Evolutionary conservation across 164 flowering plant species (phyloP).

Genomic region (Tetracentron sinense): DNA sequence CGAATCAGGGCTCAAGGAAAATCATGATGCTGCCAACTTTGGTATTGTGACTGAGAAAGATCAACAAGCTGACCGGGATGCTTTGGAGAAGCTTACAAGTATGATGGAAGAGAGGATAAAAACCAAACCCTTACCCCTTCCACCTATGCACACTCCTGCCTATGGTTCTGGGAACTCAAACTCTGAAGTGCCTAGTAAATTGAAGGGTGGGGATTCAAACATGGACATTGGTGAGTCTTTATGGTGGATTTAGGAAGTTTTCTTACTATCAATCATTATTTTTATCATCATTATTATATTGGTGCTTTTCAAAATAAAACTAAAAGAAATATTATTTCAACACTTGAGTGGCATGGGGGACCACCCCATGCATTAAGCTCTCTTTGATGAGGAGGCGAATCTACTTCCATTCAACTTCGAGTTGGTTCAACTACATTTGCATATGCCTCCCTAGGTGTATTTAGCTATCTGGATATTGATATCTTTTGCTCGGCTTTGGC

Average conservation of each 20-base stretch:
- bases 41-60: conserved; percentile 92
- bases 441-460: too few species aligned
- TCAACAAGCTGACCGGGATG: conserved; percentile 73
- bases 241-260: not conserved
- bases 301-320: not conserved
- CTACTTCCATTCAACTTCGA: too few species aligned
- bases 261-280: not conserved
- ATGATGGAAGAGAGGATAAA: conserved; percentile 88
- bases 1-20: conserved; percentile 44
- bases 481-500: too few species aligned
- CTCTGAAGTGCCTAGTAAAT: conserved; percentile 51
- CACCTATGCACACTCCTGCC: conserved; percentile 40
- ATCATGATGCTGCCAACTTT: conserved; percentile 47
- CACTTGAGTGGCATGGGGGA: too few species aligned
- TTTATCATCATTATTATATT: not conserved
- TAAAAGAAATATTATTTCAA: not conserved
- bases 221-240: conserved; percentile 54
- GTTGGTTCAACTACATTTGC: too few species aligned
- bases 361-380: too few species aligned
- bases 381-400: too few species aligned
- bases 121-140: conserved; percentile 76
- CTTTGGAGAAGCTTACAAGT: conserved; percentile 57
- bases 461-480: too few species aligned
- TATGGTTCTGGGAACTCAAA: conserved; percentile 49
- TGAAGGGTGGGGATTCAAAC: conserved; percentile 73